Conservation (phyloP, 805 yeast species). For the Starmerella cellae region DNA sequence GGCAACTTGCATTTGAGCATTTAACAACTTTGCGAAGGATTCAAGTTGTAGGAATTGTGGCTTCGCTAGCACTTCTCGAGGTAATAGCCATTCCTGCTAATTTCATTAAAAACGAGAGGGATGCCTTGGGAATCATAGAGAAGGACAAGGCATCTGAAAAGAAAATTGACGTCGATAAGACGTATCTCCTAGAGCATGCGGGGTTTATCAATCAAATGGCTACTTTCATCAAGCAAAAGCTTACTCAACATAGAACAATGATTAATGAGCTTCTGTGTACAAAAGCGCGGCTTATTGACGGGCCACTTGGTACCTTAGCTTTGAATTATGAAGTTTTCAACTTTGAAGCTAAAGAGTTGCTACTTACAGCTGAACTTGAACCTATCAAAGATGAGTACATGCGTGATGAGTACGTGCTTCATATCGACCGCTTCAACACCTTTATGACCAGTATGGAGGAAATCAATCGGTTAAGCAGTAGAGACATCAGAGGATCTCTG, state of each 20-base stretch:
- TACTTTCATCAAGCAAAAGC: conserved; percentile 34
- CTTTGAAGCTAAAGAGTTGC: conserved; percentile 83
- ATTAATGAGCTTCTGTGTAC: conserved; percentile 83
- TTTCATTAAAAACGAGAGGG: conserved; percentile 40
- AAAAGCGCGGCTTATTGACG: conserved; percentile 87
- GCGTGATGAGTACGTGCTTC: conserved; percentile 42
- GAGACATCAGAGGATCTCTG: conserved; percentile 41
- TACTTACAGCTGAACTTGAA: conserved; percentile 55
- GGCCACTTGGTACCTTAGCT: conserved; percentile 82
- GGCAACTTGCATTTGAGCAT: conserved; percentile 66
- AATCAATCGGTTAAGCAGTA: conserved; percentile 54
- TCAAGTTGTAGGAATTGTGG: conserved; percentile 27
- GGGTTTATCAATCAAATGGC: neutral
- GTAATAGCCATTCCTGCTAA: conserved; percentile 92
- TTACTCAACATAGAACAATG: conserved; percentile 50
- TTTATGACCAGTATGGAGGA: conserved; percentile 82
- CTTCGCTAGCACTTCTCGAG: conserved; percentile 69
- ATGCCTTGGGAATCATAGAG: conserved; percentile 30
- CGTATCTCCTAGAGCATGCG: neutral
- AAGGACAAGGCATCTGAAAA: neutral
- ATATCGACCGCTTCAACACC: conserved; percentile 76
- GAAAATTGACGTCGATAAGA: neutral
- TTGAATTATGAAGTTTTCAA: conserved; percentile 80
- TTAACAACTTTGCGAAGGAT: conserved; percentile 52
- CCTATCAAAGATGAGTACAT: conserved; percentile 20